A percentile compares a stretch with the other conserved stretches of the same genome.
Conservation (phyloP, 352 stramenopile genomes). For the Pythium aristosporum region DNA sequence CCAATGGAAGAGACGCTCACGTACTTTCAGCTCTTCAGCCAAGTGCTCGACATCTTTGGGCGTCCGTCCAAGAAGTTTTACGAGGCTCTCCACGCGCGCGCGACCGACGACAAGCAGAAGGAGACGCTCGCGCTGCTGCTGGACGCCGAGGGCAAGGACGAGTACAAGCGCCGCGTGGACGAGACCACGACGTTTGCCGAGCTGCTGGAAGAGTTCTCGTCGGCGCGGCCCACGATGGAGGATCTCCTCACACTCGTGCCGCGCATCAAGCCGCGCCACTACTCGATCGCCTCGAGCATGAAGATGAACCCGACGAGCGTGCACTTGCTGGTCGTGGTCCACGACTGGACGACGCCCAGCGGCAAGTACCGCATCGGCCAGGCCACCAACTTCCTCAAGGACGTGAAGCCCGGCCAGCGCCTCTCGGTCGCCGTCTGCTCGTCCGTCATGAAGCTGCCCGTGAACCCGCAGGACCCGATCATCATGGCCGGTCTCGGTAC, state of each 20-base stretch:
- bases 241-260: conserved; percentile 74
- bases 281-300: conserved; percentile 90
- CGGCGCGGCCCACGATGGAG: conserved; percentile 56
- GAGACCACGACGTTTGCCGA: conserved; percentile 81
- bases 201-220: conserved; percentile 71
- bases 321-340: conserved; percentile 83
- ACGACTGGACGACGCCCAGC: conserved; percentile 82
- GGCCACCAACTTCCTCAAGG: conserved; percentile 60
- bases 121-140: conserved; percentile 46
- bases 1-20: conserved; percentile 66
- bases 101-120: conserved; percentile 75
- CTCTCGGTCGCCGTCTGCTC: conserved; percentile 70
- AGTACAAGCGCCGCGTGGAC: conserved; percentile 77
- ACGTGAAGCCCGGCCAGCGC: conserved; percentile 46
- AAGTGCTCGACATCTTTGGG: conserved; percentile 84
- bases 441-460: conserved; percentile 76
- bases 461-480: conserved; percentile 67
- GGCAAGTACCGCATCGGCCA: conserved; percentile 68
- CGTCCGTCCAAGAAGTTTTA: conserved; percentile 86
- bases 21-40: conserved; percentile 80
- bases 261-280: conserved; percentile 87
- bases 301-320: conserved; percentile 83
- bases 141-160: conserved; percentile 73
- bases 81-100: conserved; percentile 56
- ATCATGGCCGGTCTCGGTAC: conserved; percentile 88